A percentile compares a stretch with the other conserved stretches of the same genome.
These are phyloP conservation scores for Daldinia childiae DNA, from an alignment of 495 filamentous ascomycete species.

Conservation along the genomic window DNA sequence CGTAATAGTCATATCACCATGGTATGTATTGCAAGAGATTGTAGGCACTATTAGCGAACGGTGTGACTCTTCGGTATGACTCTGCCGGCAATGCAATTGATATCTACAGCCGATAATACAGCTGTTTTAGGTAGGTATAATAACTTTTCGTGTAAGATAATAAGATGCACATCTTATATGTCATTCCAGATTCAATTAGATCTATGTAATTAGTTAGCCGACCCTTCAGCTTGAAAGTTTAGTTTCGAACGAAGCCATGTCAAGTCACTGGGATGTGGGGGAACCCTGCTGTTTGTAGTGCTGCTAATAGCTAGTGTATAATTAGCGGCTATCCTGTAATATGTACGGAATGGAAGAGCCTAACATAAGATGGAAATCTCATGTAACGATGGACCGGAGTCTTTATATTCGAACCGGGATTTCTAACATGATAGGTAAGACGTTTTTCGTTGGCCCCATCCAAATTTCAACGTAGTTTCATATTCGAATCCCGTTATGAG, in stretches of 20 bases:
- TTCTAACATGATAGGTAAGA: not conserved
- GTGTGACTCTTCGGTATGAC: conserved; percentile 2
- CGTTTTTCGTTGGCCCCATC: not conserved
- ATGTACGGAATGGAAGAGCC: not conserved
- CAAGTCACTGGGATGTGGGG: not conserved
- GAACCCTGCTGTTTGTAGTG: not conserved
- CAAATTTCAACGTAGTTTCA: not conserved
- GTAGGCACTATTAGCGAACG: not conserved
- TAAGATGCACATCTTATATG: not conserved
- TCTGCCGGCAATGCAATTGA: not conserved
- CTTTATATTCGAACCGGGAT: not conserved
- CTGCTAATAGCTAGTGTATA: not conserved
- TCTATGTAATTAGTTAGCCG: too few relatives aligned
- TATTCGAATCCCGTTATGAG: not conserved
- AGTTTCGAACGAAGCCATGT: too few relatives aligned
- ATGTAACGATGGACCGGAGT: not conserved
- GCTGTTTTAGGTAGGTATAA: not conserved
- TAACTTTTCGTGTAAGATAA: not conserved
- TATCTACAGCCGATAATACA: not conserved
- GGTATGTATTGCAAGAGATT: not conserved
- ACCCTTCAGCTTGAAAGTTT: too few relatives aligned
- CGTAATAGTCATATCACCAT: not conserved
- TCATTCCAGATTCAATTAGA: too few relatives aligned
- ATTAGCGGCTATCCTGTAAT: not conserved
- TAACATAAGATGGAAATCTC: not conserved